A percentile compares a stretch with the other conserved stretches of the same genome.
phyloP scores from a whole-genome alignment of 2,329 filamentous ascomycete genomes.

The Ophiostoma populinum region DNA sequence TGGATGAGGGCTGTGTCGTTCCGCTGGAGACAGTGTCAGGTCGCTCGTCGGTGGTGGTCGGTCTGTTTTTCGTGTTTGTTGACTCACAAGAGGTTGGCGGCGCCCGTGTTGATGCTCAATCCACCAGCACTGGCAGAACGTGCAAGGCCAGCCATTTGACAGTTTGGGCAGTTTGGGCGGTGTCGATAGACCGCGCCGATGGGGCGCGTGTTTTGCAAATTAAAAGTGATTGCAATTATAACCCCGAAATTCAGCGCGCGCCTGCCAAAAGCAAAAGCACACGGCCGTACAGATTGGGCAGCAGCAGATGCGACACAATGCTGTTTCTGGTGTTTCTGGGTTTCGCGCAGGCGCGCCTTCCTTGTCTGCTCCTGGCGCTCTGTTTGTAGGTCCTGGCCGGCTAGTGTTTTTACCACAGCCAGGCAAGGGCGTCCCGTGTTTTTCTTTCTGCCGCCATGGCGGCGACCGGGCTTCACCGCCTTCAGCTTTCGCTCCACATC shows the following conservation, averaged over 20 bases:
- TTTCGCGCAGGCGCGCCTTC: no score
- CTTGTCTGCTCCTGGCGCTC: neutral
- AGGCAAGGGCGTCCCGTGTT: no score
- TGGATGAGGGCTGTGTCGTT: slow-evolving; percentile 14
- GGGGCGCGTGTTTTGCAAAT: neutral
- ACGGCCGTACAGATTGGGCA: no score
- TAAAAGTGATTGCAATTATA: no score
- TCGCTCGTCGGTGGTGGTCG: no score
- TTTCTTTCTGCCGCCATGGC: neutral
- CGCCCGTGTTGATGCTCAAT: slow-evolving; percentile 45
- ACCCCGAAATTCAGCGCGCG: no score
- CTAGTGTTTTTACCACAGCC: neutral
- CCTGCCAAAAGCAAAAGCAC: no score
- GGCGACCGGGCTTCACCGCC: neutral
- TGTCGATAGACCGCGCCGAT: neutral
- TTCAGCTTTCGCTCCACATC: neutral
- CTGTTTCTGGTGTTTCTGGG: no score
- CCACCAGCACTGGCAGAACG: slow-evolving; percentile 42
- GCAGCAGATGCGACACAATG: no score
- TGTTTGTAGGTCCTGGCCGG: neutral
- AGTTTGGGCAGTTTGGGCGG: no score
- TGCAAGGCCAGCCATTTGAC: slow-evolving; percentile 32
- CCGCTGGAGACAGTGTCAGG: slow-evolving; percentile 11
- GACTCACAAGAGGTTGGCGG: slow-evolving; percentile 41
- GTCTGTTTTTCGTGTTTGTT: no score